Conservation (phyloP, 192 early-diverging fungal genomes). For the Rhizophagus sp. region DNA sequence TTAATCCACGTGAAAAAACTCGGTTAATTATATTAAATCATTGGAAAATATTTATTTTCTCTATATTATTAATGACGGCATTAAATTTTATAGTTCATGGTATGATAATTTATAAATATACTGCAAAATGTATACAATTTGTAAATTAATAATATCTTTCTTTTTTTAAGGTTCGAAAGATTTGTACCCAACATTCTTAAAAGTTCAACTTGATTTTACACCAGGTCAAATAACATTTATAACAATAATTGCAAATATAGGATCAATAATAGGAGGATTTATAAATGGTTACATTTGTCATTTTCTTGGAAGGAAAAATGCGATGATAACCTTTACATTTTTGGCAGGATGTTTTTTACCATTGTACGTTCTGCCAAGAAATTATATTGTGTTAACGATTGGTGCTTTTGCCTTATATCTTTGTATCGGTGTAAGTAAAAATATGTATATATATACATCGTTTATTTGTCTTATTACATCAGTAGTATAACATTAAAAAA, state of each 20-base stretch:
- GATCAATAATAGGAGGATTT: conserved; percentile 69
- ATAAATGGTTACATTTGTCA: conserved; percentile 70
- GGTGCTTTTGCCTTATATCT: conserved; percentile 54
- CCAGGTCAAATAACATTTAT: conserved; percentile 58
- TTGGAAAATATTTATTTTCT: conserved; percentile 55
- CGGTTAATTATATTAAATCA: conserved; percentile 39
- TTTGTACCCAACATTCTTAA: conserved; percentile 73
- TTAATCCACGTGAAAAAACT: conserved; percentile 27
- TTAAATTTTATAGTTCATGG: conserved; percentile 76
- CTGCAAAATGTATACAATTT: neutral
- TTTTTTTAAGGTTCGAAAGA: conserved; percentile 53
- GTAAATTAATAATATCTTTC: neutral
- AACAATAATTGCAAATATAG: conserved; percentile 59
- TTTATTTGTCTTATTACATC: neutral
- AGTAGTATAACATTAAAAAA: neutral
- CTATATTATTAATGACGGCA: conserved; percentile 58
- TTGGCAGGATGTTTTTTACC: conserved; percentile 66
- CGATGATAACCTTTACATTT: conserved; percentile 53
- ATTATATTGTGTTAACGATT: conserved; percentile 33
- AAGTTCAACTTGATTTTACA: conserved; percentile 57
- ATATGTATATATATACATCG: too few relatives aligned
- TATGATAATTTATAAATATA: neutral
- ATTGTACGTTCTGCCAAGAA: conserved; percentile 62
- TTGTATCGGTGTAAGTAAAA: conserved; percentile 46
- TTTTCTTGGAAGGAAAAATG: conserved; percentile 62